phyloP scores from a whole-genome alignment of 2,329 filamentous ascomycete species.

The Colletotrichum sp. region DNA sequence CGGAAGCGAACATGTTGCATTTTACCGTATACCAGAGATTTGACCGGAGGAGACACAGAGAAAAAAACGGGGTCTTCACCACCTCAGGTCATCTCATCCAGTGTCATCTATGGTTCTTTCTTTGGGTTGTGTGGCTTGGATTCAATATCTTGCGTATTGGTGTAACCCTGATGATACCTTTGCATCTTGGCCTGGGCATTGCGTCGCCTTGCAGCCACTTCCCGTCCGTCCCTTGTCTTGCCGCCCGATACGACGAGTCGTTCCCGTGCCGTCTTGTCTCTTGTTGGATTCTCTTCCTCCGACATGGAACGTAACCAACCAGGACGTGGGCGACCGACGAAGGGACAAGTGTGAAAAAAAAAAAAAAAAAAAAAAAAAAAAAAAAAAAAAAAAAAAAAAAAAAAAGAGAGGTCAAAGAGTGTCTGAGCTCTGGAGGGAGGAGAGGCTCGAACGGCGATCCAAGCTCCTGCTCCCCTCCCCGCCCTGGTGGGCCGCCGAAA shows the following conservation, averaged over 20 bases:
- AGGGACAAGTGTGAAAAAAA: neutral
- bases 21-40: constrained; percentile 1
- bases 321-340: neutral
- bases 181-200: neutral
- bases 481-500: neutral
- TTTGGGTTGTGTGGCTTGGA: neutral
- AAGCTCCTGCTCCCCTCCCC: neutral
- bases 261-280: neutral
- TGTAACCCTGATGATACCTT: constrained; percentile 14
- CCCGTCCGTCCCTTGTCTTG: neutral
- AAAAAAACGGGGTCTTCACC: neutral
- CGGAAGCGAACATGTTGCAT: neutral
- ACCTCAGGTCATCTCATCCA: neutral
- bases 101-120: neutral
- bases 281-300: neutral
- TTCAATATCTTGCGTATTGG: neutral
- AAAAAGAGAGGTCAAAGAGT: constrained; percentile 8
- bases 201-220: constrained; percentile 11
- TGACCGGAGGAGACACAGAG: neutral
- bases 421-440: constrained; percentile 7
- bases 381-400: too few relatives aligned
- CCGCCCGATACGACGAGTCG: constrained; percentile 1
- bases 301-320: neutral
- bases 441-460: constrained; percentile 12
- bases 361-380: neutral